phyloP scores from a whole-genome alignment of 1,139 yeast species.

The Kodamaea suecica region DNA sequence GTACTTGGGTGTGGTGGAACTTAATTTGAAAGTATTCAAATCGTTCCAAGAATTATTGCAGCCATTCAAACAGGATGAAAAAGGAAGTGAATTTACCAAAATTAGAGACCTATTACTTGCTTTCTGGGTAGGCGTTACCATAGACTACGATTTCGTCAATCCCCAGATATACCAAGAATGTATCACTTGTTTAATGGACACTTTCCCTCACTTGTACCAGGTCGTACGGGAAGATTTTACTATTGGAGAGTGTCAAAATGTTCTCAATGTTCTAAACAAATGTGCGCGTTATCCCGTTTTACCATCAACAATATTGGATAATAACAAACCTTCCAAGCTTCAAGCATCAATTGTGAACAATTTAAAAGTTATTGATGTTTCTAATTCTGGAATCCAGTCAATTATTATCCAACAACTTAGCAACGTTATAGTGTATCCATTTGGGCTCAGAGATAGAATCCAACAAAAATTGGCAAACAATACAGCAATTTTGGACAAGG shows the following conservation, averaged over 20 bases:
- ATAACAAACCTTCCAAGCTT: slow-evolving; percentile 47
- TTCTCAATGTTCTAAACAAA: slow-evolving; percentile 50
- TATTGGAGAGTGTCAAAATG: slow-evolving; percentile 34
- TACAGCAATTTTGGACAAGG: slow-evolving; percentile 24
- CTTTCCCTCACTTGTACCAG: slow-evolving; percentile 47
- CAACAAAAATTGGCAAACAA: slow-evolving; percentile 30
- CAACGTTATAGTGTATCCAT: slow-evolving; percentile 53
- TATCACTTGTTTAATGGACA: slow-evolving; percentile 46
- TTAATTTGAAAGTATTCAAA: slow-evolving; percentile 51
- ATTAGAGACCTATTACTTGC: slow-evolving; percentile 47
- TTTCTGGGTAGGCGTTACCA: slow-evolving; percentile 62
- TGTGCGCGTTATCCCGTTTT: slow-evolving; percentile 68
- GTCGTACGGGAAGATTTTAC: slow-evolving; percentile 31
- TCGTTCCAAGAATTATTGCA: slow-evolving; percentile 48
- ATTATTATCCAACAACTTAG: slow-evolving; percentile 52
- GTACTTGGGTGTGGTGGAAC: slow-evolving; percentile 40
- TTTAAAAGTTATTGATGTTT: slow-evolving; percentile 32
- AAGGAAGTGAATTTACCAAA: slow-evolving; percentile 4
- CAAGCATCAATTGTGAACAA: slow-evolving; percentile 52
- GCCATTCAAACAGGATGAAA: slow-evolving; percentile 18
- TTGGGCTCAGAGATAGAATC: slow-evolving; percentile 55
- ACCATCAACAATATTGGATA: slow-evolving; percentile 47
- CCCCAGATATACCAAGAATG: slow-evolving; percentile 54
- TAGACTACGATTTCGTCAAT: slow-evolving; percentile 56
- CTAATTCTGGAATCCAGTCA: slow-evolving; percentile 38